Evolutionary conservation across 1,284 basidiomycete species (phyloP).

Genomic region (Tausonia pullulans): DNA sequence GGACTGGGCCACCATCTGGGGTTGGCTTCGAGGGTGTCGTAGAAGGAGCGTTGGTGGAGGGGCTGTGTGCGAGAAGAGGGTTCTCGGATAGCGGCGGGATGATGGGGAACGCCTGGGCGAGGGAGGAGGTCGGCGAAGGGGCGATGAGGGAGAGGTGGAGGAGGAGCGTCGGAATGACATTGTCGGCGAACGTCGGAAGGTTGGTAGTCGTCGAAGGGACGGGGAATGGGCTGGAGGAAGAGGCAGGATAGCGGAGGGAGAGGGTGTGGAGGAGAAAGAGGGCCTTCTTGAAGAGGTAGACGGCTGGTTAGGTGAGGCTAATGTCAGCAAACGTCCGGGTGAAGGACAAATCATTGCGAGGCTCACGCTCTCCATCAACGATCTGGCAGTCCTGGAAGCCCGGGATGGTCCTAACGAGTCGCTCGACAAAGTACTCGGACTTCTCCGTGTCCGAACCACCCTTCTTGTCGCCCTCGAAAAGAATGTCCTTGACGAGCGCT

Average conservation of each 20-base stretch:
- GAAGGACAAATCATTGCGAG: neutral
- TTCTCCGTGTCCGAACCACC: constrained; percentile 30
- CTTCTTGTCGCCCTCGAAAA: constrained; percentile 44
- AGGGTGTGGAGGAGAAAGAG: constrained; percentile 67
- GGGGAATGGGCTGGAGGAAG: constrained; percentile 44
- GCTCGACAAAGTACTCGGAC: constrained; percentile 47
- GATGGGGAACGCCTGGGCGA: constrained; percentile 26
- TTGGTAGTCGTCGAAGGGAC: constrained; percentile 45
- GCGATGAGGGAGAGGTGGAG: constrained; percentile 64
- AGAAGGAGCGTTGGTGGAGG: constrained; percentile 2
- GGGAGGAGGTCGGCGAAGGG: constrained; percentile 45
- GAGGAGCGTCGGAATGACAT: constrained; percentile 72
- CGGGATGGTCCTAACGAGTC: constrained; percentile 58
- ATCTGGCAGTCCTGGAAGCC: constrained; percentile 60
- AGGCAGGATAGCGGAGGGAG: constrained; percentile 48
- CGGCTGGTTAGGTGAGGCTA: neutral
- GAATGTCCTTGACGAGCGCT: constrained; percentile 53
- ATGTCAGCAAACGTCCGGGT: neutral
- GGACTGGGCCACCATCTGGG: constrained; percentile 50
- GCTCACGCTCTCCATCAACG: constrained; percentile 52
- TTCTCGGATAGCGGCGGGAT: constrained; percentile 22
- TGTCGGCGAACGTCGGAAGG: constrained; percentile 71
- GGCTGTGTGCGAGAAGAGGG: constrained; percentile 9
- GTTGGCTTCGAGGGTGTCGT: constrained; percentile 5
- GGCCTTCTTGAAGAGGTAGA: constrained; percentile 82